Evolutionary conservation across 108 stramenopile genomes (phyloP), one percentile per base, ranked within the genome.

Genomic region (Mayamaea pseudoterrestris): DNA sequence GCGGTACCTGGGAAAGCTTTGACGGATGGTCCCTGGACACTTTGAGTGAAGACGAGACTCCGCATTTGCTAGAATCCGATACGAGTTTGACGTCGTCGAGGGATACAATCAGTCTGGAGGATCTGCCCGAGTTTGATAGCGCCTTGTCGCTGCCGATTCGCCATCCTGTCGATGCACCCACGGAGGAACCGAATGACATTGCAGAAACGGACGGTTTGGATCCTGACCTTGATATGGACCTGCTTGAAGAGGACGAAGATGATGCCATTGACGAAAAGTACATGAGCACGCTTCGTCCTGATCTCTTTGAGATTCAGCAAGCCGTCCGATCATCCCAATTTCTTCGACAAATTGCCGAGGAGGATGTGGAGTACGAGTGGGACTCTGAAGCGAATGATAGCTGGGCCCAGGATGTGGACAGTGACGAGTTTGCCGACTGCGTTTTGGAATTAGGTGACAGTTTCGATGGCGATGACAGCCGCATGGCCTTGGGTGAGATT

Each of bases 361-460:
- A 73, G 41, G 44, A 57, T 27, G 65, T 73, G 3, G 27, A 28
- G 0, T 73, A 59, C 53, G 72, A 73, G 24, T 42, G 49, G 2
- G 72, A 73, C 57, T 67, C 66, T 12, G 72, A 73, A 14, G 72
- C 72, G 7, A 43, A 30, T n/a, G 72, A 73, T 53, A 67, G 66
- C 28, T 73, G 72, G 72, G 72, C 72, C 13, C 65, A 66, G 34
- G 48, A 50, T 22, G 47, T 31, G 11, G 53, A 44, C 1, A 49
- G 48, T 17, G 8, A 25, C 13, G 48, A n/a, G n/a, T n/a, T n/a
- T n/a, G n/a, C n/a, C n/a, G n/a, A n/a, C n/a, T n/a, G n/a, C n/a
- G n/a, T n/a, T n/a, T n/a, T n/a, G n/a, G n/a, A n/a, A n/a, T n/a
- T n/a, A n/a, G n/a, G n/a, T n/a, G n/a, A n/a, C n/a, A n/a, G n/a